Base-by-base conservation (phyloP, 78 protist genomes). In the Dictyostelium brefeldianum region DNA sequence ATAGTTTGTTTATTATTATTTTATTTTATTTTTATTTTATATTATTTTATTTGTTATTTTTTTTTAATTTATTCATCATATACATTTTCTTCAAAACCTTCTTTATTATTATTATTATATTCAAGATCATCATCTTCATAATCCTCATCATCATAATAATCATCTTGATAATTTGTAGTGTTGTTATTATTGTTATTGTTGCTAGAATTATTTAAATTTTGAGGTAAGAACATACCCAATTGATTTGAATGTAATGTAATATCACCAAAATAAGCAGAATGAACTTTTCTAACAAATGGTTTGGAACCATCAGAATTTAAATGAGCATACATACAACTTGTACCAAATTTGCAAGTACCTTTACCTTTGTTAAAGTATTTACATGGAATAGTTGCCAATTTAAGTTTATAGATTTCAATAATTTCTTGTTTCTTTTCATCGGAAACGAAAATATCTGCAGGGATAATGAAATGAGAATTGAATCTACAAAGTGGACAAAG, bases 281-380 rank as follows among this genome's bases (percentile, higher is more conserved):
- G 90, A 9, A 71, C 90, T 12, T 71, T 83, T 27, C 90, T 43
- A 51, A 83, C 54, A 7, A 14, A 27, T 25, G 90, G 90, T 51
- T 77, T 47, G 14, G 64, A 25, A 4, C 92, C 92, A 48, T 84
- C 92, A 1, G 92, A 56, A 62, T 84, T 74, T 31, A 74, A 36
- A 70, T 84, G 92, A 25, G 92, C 92, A 47, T 84, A 84, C 92
- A 84, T 84, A 62, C 92, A 84, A 75, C 83, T 74, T 50, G 83
- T 74, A 36, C 92, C 92, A 57, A 84, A 84, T 48, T 84, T 84
- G 29, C 92, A 84, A 48, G 83, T 59, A 18, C 92, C 92, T 62
- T 84, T 84, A 11, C 92, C 92, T 20, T 84, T 57, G 77, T 84
- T 84, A 36, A 84, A 90, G 74, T 90, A 90, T 48, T 90, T 90